A percentile compares a stretch with the other conserved stretches of the same genome.
Evolutionary conservation across 2,329 filamentous ascomycete genomes (phyloP).

Genomic region (Myriosclerotinia scirpicola): DNA sequence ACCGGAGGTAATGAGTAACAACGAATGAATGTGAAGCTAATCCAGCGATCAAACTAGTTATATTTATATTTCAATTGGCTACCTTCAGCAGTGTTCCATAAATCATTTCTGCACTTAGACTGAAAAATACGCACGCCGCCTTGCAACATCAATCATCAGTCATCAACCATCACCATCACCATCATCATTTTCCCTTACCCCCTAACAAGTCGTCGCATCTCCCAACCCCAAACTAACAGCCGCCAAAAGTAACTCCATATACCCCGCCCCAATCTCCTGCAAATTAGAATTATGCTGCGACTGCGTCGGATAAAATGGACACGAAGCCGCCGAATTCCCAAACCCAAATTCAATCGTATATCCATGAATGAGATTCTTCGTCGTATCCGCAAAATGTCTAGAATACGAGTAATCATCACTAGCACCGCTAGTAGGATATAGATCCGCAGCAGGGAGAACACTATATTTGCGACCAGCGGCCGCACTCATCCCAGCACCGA

Average conservation of each 20-base stretch:
- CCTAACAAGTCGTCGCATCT: constrained; percentile 25
- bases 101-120: too few species aligned
- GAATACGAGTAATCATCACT: constrained; percentile 51
- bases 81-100: too few species aligned
- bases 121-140: too few species aligned
- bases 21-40: too few species aligned
- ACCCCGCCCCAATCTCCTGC: constrained; percentile 47
- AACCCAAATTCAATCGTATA: constrained; percentile 52
- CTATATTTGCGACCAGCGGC: constrained; percentile 44
- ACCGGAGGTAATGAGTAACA: too few species aligned
- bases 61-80: too few species aligned
- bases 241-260: constrained; percentile 49
- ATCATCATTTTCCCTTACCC: too few species aligned
- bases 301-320: constrained; percentile 49
- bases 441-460: constrained; percentile 43
- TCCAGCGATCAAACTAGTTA: too few species aligned
- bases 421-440: constrained; percentile 50
- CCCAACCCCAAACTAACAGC: constrained; percentile 4
- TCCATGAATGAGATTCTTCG: constrained; percentile 45
- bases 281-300: constrained; percentile 48
- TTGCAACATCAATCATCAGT: too few species aligned
- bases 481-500: constrained; percentile 45
- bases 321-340: constrained; percentile 28
- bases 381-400: constrained; percentile 45
- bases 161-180: background rate